Conservation (phyloP, 257 asterid genomes). For the Fraxinus anomala region DNA sequence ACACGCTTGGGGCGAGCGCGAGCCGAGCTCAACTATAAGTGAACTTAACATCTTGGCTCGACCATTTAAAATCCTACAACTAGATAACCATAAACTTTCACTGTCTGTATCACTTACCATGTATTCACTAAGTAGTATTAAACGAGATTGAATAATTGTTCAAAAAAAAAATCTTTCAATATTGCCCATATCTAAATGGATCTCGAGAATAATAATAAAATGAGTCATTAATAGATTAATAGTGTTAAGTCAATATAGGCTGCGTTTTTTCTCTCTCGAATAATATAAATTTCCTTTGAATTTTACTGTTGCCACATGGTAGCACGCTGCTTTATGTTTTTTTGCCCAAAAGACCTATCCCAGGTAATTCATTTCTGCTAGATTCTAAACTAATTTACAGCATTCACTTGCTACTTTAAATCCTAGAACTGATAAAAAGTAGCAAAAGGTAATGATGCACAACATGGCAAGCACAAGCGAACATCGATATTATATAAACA, state of each 20-base stretch:
- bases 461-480: conserved; percentile 27
- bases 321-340: background rate
- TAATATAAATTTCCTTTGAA: background rate
- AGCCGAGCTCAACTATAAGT: too few species aligned
- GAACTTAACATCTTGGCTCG: too few species aligned
- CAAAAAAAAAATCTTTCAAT: too few species aligned
- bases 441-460: background rate
- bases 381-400: conserved; percentile 9
- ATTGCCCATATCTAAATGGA: background rate
- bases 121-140: too few species aligned
- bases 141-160: too few species aligned
- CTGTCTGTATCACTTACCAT: too few species aligned
- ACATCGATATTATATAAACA: background rate
- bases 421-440: background rate
- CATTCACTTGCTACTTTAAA: conserved; percentile 21
- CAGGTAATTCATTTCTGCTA: conserved; percentile 3
- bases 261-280: background rate
- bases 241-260: conserved; percentile 4
- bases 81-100: too few species aligned
- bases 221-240: background rate
- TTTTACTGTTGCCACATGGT: background rate
- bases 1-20: too few species aligned
- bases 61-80: too few species aligned
- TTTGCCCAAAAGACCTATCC: background rate
- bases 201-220: background rate